Conservation (phyloP, 495 filamentous ascomycete genomes). For the Coniosporium apollinis region DNA sequence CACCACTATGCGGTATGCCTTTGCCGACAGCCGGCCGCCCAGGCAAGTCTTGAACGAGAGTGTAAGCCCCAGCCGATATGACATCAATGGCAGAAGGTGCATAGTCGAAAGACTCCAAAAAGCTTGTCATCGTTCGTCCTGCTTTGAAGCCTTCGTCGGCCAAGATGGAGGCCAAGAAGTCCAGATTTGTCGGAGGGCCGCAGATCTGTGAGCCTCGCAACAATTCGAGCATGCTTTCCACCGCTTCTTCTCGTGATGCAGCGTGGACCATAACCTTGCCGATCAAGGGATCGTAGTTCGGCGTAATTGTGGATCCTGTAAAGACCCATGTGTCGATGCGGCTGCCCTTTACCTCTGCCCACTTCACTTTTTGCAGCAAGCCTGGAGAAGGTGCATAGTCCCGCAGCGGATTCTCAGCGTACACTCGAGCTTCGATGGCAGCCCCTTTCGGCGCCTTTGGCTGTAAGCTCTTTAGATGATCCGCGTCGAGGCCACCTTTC, state of each 20-base stretch:
- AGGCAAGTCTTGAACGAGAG: constrained; percentile 41
- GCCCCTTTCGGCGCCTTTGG: constrained; percentile 23
- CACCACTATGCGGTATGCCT: constrained; percentile 34
- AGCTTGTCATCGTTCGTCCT: constrained; percentile 39
- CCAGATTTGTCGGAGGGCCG: constrained; percentile 41
- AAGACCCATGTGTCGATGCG: constrained; percentile 48
- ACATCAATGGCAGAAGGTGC: constrained; percentile 37
- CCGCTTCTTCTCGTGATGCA: constrained; percentile 24
- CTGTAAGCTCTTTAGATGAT: constrained; percentile 21
- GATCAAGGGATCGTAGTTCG: constrained; percentile 44
- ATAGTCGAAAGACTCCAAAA: constrained; percentile 33
- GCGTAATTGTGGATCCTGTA: constrained; percentile 34
- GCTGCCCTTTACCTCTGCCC: constrained; percentile 25
- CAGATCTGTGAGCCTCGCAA: constrained; percentile 29
- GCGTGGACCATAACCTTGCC: constrained; percentile 44
- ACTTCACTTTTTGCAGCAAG: constrained; percentile 37
- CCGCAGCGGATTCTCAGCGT: constrained; percentile 41
- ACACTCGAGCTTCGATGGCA: constrained; percentile 44
- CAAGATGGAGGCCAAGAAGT: constrained; percentile 34
- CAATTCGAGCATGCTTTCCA: constrained; percentile 27
- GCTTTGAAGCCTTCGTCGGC: constrained; percentile 22
- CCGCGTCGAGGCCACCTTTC: constrained; percentile 24
- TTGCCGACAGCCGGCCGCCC: constrained; percentile 36
- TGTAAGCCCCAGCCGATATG: constrained; percentile 37
- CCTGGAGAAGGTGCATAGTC: constrained; percentile 42